Base-by-base conservation (phyloP, 768 basidiomycete species). In the Suillus lakei region DNA sequence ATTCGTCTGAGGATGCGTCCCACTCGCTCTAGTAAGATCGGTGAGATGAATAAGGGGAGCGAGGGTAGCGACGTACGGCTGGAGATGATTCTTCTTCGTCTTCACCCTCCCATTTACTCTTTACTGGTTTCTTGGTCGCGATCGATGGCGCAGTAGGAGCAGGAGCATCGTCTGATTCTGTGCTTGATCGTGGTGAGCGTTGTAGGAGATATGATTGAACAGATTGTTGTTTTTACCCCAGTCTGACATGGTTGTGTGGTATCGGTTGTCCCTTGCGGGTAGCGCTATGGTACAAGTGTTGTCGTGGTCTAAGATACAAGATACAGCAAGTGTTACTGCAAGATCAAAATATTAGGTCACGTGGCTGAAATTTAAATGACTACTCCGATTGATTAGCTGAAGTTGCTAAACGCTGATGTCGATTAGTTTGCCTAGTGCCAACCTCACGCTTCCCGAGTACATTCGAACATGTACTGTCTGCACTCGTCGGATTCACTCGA, bases 51-150 rank as follows among this genome's bases (percentile, higher is more conserved):
- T 53, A 26, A 36, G 16, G 5, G 32, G 23, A 38, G 8, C 10
- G 18, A 30, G 8, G 28, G 51, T 30, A 30, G 9, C 9, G 9
- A 30, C 92, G 71, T 73, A 96, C 95, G 61, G 88, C 92, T 48
- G 91, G 92, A 2, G 68, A 79, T n/a, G 89, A 86, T 15, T 89
- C 89, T 0, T 96, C 95, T 72, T 92, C 92, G 73, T 98, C 96
- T 77, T 98, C 96, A 55, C 92, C 96, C 67, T 90, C 91, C 90
- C 92, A 98, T 78, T 91, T 93, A 66, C 80, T 84, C 76, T 85
- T 89, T 62, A 72, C 78, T 28, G 78, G 71, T 51, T 64, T 65
- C 34, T 67, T 72, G 10, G 53, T 54, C 41, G 64, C 61, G 59
- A 66, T 67, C 16, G 68, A 77, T 51, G 71, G 69, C 10, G 73